phyloP scores from a whole-genome alignment of 192 early-diverging fungal species.

The Backusella circina region DNA sequence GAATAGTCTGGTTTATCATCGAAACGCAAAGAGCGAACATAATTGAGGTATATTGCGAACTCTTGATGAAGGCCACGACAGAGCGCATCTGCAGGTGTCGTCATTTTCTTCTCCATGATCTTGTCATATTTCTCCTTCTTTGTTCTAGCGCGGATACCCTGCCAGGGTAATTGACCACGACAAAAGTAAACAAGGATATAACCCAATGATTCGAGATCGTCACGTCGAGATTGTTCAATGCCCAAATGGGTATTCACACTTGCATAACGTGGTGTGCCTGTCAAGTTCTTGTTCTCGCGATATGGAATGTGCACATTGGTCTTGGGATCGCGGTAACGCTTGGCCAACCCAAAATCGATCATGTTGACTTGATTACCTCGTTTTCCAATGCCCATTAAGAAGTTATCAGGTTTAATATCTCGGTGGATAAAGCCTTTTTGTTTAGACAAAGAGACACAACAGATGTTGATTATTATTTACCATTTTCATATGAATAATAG shows the following conservation, averaged over 20 bases:
- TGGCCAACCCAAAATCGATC: slow-evolving; percentile 90
- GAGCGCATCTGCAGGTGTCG: slow-evolving; percentile 77
- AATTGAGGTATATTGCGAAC: slow-evolving; percentile 87
- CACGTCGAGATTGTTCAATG: slow-evolving; percentile 83
- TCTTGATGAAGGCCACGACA: slow-evolving; percentile 83
- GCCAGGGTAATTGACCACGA: slow-evolving; percentile 87
- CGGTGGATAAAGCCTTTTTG: slow-evolving; percentile 77
- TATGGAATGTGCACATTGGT: slow-evolving; percentile 87
- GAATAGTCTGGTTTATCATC: slow-evolving; percentile 89
- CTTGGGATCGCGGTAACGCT: slow-evolving; percentile 82
- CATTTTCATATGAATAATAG: not conserved
- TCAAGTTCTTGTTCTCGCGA: slow-evolving; percentile 89
- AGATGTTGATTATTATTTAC: not conserved
- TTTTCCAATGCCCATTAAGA: slow-evolving; percentile 84
- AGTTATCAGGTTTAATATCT: slow-evolving; percentile 92
- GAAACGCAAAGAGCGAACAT: slow-evolving; percentile 79
- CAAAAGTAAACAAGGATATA: slow-evolving; percentile 93
- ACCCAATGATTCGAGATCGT: slow-evolving; percentile 87
- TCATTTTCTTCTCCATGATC: slow-evolving; percentile 96
- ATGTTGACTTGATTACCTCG: slow-evolving; percentile 85
- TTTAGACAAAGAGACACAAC: not conserved
- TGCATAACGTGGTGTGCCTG: slow-evolving; percentile 88
- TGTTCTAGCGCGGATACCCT: slow-evolving; percentile 83
- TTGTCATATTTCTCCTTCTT: slow-evolving; percentile 95
- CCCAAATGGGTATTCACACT: slow-evolving; percentile 87